Evolutionary conservation across 768 basidiomycete species (phyloP).

Genomic region (Neoboletus subvelutipes): DNA sequence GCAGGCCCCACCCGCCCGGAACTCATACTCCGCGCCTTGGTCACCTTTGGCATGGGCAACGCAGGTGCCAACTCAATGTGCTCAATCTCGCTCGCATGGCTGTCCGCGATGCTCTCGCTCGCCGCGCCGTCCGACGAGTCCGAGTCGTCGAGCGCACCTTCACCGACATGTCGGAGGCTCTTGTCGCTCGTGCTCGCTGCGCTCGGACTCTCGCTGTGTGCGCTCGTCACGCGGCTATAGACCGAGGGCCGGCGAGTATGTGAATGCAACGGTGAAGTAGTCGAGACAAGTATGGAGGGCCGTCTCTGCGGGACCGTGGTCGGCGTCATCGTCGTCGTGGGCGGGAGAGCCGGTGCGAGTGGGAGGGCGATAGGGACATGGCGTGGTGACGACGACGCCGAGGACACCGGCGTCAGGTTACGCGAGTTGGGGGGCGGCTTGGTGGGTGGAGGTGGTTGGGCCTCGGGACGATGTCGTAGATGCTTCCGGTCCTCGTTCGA

Average conservation of each 20-base stretch:
- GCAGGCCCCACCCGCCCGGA: constrained; percentile 29
- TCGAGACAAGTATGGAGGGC: constrained; percentile 41
- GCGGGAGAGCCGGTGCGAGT: constrained; percentile 33
- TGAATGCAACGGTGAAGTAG: constrained; percentile 30
- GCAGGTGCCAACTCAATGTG: constrained; percentile 31
- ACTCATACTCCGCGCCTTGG: constrained; percentile 39
- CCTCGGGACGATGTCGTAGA: constrained; percentile 16
- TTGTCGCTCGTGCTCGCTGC: constrained; percentile 39
- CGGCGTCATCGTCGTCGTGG: constrained; percentile 44
- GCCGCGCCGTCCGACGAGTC: constrained; percentile 51
- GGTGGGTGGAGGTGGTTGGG: constrained; percentile 15
- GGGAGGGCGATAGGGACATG: constrained; percentile 34
- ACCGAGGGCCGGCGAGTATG: constrained; percentile 39
- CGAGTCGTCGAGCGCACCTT: constrained; percentile 76
- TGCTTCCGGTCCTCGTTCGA: constrained; percentile 25
- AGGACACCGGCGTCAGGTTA: constrained; percentile 55
- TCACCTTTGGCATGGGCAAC: constrained; percentile 23
- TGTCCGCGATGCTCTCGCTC: constrained; percentile 21
- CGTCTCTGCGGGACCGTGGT: constrained; percentile 42
- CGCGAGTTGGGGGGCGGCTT: constrained; percentile 42
- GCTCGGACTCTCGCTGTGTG: constrained; percentile 34
- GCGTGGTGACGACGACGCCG: constrained; percentile 57
- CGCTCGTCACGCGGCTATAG: constrained; percentile 38
- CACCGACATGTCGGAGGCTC: constrained; percentile 66
- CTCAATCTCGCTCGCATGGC: constrained; percentile 32